These are phyloP conservation scores for Tetracladium marchalianum DNA, from an alignment of 495 filamentous ascomycete species.

Conservation along the genomic window DNA sequence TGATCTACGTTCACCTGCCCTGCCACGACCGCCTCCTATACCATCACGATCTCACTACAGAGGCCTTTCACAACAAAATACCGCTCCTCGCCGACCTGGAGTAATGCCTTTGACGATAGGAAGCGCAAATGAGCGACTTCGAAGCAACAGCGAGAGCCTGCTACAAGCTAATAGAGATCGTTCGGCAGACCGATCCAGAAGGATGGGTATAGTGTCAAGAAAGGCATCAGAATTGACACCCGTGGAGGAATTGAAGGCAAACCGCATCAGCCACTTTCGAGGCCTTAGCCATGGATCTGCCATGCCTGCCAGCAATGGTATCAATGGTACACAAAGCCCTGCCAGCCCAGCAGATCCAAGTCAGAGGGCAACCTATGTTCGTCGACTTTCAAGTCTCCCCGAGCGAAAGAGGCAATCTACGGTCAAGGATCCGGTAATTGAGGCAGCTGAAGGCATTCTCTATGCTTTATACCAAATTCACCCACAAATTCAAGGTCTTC, in stretches of 20 bases:
- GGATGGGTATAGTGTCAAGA: slow-evolving; percentile 79
- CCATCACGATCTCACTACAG: slow-evolving; percentile 70
- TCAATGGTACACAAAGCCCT: slow-evolving; percentile 38
- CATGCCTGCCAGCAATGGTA: slow-evolving; percentile 42
- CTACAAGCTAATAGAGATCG: slow-evolving; percentile 31
- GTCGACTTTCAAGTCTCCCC: slow-evolving; percentile 73
- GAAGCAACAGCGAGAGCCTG: slow-evolving; percentile 84
- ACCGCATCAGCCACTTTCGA: slow-evolving; percentile 70
- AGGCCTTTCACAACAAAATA: slow-evolving; percentile 63
- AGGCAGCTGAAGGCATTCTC: slow-evolving; percentile 77
- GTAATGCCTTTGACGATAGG: slow-evolving; percentile 57
- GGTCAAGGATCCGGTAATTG: slow-evolving; percentile 54
- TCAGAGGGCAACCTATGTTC: slow-evolving; percentile 50
- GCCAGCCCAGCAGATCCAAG: slow-evolving; percentile 48
- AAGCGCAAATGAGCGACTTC: slow-evolving; percentile 68
- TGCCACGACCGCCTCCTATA: slow-evolving; percentile 59
- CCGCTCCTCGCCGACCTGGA: slow-evolving; percentile 52
- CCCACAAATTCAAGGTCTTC: slow-evolving; percentile 61
- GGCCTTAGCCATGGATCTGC: slow-evolving; percentile 75
- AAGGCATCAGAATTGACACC: slow-evolving; percentile 66
- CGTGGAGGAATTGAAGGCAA: slow-evolving; percentile 61
- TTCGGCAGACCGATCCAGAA: slow-evolving; percentile 43
- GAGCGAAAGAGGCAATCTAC: slow-evolving; percentile 60
- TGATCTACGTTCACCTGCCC: slow-evolving; percentile 52
- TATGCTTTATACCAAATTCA: slow-evolving; percentile 79